A percentile compares a stretch with the other conserved stretches of the same genome.
Evolutionary conservation across 495 filamentous ascomycete species (phyloP).

Genomic region (Lasiosphaeria miniovina): DNA sequence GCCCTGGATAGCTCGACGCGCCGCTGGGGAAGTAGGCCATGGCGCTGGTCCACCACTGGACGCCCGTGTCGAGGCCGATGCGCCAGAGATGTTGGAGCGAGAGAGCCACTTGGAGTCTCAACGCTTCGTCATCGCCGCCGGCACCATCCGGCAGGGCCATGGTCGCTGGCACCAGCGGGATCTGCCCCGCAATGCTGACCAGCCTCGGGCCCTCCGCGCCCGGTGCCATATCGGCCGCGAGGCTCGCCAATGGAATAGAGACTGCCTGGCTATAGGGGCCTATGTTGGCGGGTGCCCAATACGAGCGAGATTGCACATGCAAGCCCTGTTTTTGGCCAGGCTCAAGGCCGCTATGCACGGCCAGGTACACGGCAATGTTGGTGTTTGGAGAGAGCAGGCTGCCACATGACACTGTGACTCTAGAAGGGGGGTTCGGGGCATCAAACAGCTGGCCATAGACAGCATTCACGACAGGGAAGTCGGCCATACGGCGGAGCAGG

Average conservation of each 20-base stretch:
- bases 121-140: constrained; percentile 11
- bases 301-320: constrained; percentile 89
- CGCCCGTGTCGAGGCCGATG: constrained; percentile 68
- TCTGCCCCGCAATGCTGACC: constrained; percentile 75
- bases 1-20: neutral
- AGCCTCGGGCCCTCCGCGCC: constrained; percentile 1
- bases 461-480: constrained; percentile 71
- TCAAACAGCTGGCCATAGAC: constrained; percentile 68
- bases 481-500: constrained; percentile 72
- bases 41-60: constrained; percentile 68
- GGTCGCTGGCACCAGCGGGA: constrained; percentile 76
- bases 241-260: constrained; percentile 46
- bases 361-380: constrained; percentile 53
- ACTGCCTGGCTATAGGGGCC: constrained; percentile 95
- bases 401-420: constrained; percentile 80
- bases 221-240: neutral
- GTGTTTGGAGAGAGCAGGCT: constrained; percentile 48
- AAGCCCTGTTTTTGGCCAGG: constrained; percentile 53
- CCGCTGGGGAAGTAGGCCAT: constrained; percentile 63
- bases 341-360: constrained; percentile 25
- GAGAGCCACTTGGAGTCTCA: constrained; percentile 42
- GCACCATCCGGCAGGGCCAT: constrained; percentile 57
- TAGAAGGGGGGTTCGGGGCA: constrained; percentile 75
- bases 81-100: constrained; percentile 88
- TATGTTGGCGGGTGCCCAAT: constrained; percentile 98